Percentiles rank a stretch among this genome's conserved stretches.
phyloP scores from a whole-genome alignment of 371 early-diverging fungal species.

The Synchytrium microbalum region DNA sequence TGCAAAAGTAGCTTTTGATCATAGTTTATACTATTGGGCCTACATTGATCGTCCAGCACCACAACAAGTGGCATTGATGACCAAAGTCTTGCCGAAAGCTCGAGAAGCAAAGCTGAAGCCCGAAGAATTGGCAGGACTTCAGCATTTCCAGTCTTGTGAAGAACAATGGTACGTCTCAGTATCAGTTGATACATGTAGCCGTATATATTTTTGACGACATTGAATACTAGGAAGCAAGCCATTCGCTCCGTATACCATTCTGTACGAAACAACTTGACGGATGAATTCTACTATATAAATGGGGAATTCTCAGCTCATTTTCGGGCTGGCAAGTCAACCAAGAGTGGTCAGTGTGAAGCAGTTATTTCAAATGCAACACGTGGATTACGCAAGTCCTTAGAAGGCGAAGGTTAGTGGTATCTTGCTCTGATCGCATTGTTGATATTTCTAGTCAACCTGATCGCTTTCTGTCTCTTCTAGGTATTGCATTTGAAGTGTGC shows the following conservation, averaged over 20 bases:
- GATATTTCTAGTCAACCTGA: not conserved
- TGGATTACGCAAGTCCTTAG: constrained; percentile 11
- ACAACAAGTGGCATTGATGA: constrained; percentile 9
- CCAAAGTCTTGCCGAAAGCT: constrained; percentile 9
- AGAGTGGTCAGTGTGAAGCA: constrained; percentile 4
- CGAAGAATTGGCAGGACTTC: constrained; percentile 9
- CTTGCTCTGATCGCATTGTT: not conserved
- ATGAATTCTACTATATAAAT: constrained; percentile 18
- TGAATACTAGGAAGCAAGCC: constrained; percentile 13
- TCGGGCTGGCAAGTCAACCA: not conserved
- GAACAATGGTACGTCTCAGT: constrained; percentile 15
- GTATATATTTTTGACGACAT: not conserved
- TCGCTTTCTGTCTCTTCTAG: not conserved
- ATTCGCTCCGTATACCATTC: constrained; percentile 15
- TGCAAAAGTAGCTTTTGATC: not conserved
- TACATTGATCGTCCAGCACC: constrained; percentile 12
- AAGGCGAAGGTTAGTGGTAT: constrained; percentile 14
- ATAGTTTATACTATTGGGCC: constrained; percentile 16
- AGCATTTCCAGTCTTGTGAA: constrained; percentile 11
- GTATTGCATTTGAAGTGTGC: not conserved
- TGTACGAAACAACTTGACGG: constrained; percentile 1
- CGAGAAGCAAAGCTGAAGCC: constrained; percentile 6
- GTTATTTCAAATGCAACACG: constrained; percentile 9
- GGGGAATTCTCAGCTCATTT: constrained; percentile 17
- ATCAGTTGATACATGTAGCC: too few relatives aligned